These are phyloP conservation scores for Teunomyces aglyptinius DNA, from an alignment of 805 yeast species.

Conservation along the genomic window DNA sequence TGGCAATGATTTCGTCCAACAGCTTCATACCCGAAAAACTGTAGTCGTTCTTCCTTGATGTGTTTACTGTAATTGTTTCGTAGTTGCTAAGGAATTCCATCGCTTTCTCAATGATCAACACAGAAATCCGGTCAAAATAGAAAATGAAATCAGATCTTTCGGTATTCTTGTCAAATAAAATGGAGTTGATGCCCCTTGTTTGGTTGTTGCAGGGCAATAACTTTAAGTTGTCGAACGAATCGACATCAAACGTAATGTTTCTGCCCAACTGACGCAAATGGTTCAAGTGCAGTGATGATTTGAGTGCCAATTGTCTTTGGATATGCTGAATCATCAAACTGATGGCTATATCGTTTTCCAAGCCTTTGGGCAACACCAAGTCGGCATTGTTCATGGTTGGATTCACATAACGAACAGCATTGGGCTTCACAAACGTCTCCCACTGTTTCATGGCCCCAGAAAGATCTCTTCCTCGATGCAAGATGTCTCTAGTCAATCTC, in stretches of 20 bases:
- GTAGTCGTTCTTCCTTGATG: conserved; percentile 18
- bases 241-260: conserved; percentile 29
- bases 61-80: conserved; percentile 27
- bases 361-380: conserved; percentile 85
- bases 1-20: conserved; percentile 59
- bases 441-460: conserved; percentile 84
- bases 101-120: conserved; percentile 65
- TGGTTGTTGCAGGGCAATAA: conserved; percentile 59
- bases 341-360: conserved; percentile 79
- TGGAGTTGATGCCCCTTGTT: conserved; percentile 66
- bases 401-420: conserved; percentile 69
- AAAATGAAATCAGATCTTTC: conserved; percentile 77
- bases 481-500: conserved; percentile 80
- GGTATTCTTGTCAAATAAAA: conserved; percentile 55
- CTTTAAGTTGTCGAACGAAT: conserved; percentile 28
- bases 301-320: conserved; percentile 61
- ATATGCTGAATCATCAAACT: conserved; percentile 78
- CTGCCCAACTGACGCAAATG: conserved; percentile 60
- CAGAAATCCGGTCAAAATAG: conserved; percentile 80
- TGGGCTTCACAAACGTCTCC: conserved; percentile 90
- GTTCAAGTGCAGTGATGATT: conserved; percentile 65
- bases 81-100: conserved; percentile 52
- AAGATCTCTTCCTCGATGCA: conserved; percentile 82
- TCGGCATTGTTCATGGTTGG: conserved; percentile 83
- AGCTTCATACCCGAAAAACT: conserved; percentile 40